Base-by-base conservation (phyloP, 805 yeast species). In the Candida oleophila region DNA sequence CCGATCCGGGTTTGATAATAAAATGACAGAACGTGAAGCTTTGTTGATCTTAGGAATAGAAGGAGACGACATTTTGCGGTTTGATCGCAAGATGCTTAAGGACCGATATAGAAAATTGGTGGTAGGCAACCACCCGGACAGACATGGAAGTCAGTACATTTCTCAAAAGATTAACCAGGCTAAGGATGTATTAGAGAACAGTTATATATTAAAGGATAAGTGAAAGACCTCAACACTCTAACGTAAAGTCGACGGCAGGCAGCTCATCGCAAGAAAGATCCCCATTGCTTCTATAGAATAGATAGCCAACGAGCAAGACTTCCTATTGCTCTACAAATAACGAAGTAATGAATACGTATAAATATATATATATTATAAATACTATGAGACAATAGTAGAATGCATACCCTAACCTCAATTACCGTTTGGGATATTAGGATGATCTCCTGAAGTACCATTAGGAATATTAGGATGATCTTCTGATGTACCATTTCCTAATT, bases 1-100 rank as follows among this genome's bases (percentile, higher is more conserved):
- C 38, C 64, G 66, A 15, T 45, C 56, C 9, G 71, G 73, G 2
- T 73, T 73, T 41, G 53, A 50, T 15, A 56, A 54, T 21, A 65
- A 64, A 33, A 71, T 73, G 76, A 69, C 76, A 1, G 77, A 73
- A 47, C 64, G 64, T 43, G 77, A 73, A 49, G 77, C 77, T 4
- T 56, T 73, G 9, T 51, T 62, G 28, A 57, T 71, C 2, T 49
- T 73, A 54, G 77, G 77, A 1, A 71, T 73, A 4, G 69, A 69
- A 44, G 74, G 71, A 7, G 61, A 60, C 38, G 75, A 70, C 32
- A 73, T 73, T 36, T 50, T 69, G 22, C 57, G 62, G 21, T 55
- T 83, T 30, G 68, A 73, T 37, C 64, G 61, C 25, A 49, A 54
- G 38, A 57, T 62, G 45, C 50, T 73, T 39, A 61, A 64, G 42